Base-by-base conservation (phyloP, 2,329 filamentous ascomycete genomes). In the Arthrobotrys sphaeroides region DNA sequence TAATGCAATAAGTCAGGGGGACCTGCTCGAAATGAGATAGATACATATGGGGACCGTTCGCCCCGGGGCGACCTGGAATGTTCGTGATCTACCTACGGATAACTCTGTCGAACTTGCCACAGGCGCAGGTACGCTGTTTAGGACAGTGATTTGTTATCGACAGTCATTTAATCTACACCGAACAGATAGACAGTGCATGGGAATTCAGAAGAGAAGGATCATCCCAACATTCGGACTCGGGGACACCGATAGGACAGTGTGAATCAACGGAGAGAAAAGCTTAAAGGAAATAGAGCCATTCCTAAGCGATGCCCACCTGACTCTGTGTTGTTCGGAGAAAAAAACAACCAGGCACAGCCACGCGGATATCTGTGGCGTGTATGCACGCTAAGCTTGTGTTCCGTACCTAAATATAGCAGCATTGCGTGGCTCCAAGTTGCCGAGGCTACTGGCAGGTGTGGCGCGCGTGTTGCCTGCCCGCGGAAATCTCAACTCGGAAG, bases 271-370 rank as follows among this genome's bases (percentile, higher is more conserved):
- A 61, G 42, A 43, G 20, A 28, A n/a, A 33, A 43, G 22, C n/a
- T 42, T 42, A 13, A 31, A 28, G 40, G 33, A 47, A 40, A 28
- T 43, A 69, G 18, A 13, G 24, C 45, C 9, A 12, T n/a, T 28
- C 13, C 7, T 7, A 51, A 51, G 28, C 18, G 33, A 33, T 36
- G 49, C 28, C 16, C 38, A 28, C 55, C 55, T 60, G 47, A 55
- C 61, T 20, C 3, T 45, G 62, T 73, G 70, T 74, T 74, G 70
- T 67, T 51, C 47, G 60, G 51, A 45, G 70, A 61, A 55, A 70
- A 69, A 70, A 62, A 45, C 55, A 57, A 33, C 61, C 16, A 45
- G n/a, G 42, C 70, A 74, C 70, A 74, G 70, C 70, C 70, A 74
- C 70, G 70, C 55, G 62, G 62, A 47, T 61, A 68, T 18, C 53